These are phyloP conservation scores for Phanerochaete sordida DNA, from an alignment of 768 basidiomycete species.

Conservation along the genomic window DNA sequence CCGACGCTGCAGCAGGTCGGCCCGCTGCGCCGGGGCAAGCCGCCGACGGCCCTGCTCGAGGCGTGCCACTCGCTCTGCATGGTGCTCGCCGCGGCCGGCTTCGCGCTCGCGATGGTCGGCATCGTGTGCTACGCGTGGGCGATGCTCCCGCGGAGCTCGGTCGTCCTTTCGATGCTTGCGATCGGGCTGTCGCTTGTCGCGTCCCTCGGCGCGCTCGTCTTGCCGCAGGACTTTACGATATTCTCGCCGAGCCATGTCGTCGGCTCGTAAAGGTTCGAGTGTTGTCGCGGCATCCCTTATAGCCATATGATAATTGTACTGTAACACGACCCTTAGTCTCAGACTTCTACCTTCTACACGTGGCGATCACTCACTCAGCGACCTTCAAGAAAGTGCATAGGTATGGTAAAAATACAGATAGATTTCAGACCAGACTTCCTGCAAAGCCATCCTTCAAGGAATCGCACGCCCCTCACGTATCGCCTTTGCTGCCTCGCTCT, in stretches of 20 bases:
- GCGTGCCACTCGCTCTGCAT: constrained; percentile 49
- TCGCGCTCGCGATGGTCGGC: constrained; percentile 46
- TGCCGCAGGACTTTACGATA: neutral
- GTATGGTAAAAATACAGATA: too few species aligned
- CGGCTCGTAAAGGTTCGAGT: too few species aligned
- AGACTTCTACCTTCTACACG: too few species aligned
- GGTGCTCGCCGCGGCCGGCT: constrained; percentile 42
- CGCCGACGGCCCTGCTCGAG: constrained; percentile 44
- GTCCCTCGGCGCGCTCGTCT: constrained; percentile 12
- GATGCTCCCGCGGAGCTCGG: constrained; percentile 39
- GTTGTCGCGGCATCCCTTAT: too few species aligned
- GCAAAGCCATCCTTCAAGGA: too few species aligned
- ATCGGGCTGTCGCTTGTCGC: constrained; percentile 33
- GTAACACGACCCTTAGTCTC: too few species aligned
- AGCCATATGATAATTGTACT: too few species aligned
- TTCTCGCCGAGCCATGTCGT: neutral
- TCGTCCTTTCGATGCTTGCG: constrained; percentile 39
- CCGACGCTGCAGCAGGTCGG: constrained; percentile 53
- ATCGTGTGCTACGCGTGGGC: constrained; percentile 52
- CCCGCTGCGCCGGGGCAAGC: constrained; percentile 34
- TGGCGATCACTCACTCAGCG: too few species aligned
- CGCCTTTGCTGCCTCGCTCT: constrained; percentile 27
- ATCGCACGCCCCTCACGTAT: constrained; percentile 19
- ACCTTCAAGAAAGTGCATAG: too few species aligned
- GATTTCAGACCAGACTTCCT: too few species aligned